These are phyloP conservation scores for Penicillium crystallinum DNA, from an alignment of 495 filamentous ascomycete genomes.

Conservation along the genomic window DNA sequence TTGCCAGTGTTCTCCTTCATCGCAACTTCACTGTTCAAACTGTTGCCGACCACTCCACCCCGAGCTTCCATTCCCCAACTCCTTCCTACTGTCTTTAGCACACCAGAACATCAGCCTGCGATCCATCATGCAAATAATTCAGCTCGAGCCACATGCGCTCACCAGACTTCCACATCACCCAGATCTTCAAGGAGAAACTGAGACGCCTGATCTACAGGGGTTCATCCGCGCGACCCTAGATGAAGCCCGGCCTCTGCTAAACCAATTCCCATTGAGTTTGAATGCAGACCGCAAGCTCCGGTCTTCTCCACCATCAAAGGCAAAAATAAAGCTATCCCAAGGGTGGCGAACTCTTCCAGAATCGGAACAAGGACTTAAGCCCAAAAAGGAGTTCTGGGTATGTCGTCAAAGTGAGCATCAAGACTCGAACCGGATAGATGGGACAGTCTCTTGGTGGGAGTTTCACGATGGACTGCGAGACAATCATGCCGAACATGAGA, in stretches of 20 bases:
- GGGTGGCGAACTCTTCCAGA: slow-evolving; percentile 29
- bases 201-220: slow-evolving; percentile 14
- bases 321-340: slow-evolving; percentile 16
- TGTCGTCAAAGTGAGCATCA: slow-evolving; percentile 60
- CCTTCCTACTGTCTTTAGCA: not conserved
- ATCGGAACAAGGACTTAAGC: slow-evolving; percentile 32
- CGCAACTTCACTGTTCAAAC: not conserved
- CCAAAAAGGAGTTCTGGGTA: slow-evolving; percentile 58
- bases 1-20: not conserved
- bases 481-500: slow-evolving; percentile 63
- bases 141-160: slow-evolving; percentile 26
- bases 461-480: slow-evolving; percentile 56
- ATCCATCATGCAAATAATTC: slow-evolving; percentile 23
- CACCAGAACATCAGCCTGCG: not conserved
- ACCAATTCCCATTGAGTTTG: slow-evolving; percentile 29
- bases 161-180: slow-evolving; percentile 28
- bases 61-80: not conserved
- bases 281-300: slow-evolving; percentile 28
- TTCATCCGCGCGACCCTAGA: slow-evolving; percentile 36
- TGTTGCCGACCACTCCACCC: not conserved
- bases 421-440: slow-evolving; percentile 40
- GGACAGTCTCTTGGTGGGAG: slow-evolving; percentile 62
- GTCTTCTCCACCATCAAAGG: slow-evolving; percentile 34
- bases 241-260: slow-evolving; percentile 55
- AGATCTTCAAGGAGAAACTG: slow-evolving; percentile 13